Conservation (phyloP, 495 filamentous ascomycete genomes). For the Penicillium alfredii region DNA sequence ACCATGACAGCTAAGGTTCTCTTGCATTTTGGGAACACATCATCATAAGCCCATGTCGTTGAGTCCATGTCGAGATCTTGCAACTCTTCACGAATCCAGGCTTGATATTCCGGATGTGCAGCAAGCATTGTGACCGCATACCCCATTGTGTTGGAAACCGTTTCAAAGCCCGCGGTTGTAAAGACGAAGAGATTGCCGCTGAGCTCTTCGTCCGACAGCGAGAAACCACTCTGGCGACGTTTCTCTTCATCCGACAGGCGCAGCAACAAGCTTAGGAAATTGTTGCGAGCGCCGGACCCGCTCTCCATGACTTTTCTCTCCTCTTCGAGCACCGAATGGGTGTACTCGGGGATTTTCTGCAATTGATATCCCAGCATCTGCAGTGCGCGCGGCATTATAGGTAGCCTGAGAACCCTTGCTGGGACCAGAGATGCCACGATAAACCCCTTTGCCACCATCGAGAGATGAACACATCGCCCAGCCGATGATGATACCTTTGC, state of each 20-base stretch:
- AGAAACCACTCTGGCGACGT: too few species aligned
- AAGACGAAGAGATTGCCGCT: conserved; percentile 51
- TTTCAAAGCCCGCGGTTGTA: conserved; percentile 51
- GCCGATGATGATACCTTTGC: conserved; percentile 7
- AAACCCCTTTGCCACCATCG: conserved; percentile 21
- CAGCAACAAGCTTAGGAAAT: conserved; percentile 35
- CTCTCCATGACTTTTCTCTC: conserved; percentile 21
- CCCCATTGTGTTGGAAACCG: conserved; percentile 46
- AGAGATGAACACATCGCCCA: conserved; percentile 21
- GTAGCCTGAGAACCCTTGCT: conserved; percentile 16
- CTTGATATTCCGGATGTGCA: conserved; percentile 41
- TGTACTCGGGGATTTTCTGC: conserved; percentile 22
- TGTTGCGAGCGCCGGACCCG: conserved; percentile 16
- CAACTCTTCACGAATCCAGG: conserved; percentile 44
- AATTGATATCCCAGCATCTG: conserved; percentile 22
- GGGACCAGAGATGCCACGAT: conserved; percentile 28
- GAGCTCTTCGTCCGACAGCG: conserved; percentile 29
- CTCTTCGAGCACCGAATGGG: conserved; percentile 25
- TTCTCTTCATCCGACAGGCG: conserved; percentile 28
- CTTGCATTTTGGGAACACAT: conserved; percentile 36
- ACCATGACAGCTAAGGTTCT: conserved; percentile 45
- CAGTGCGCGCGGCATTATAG: conserved; percentile 24
- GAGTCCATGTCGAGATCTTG: conserved; percentile 6
- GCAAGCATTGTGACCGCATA: conserved; percentile 46
- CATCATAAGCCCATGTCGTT: conserved; percentile 11